A percentile compares a stretch with the other conserved stretches of the same genome.
Conservation (phyloP, 2,329 filamentous ascomycete genomes). For the Colletotrichum higginsianum region DNA sequence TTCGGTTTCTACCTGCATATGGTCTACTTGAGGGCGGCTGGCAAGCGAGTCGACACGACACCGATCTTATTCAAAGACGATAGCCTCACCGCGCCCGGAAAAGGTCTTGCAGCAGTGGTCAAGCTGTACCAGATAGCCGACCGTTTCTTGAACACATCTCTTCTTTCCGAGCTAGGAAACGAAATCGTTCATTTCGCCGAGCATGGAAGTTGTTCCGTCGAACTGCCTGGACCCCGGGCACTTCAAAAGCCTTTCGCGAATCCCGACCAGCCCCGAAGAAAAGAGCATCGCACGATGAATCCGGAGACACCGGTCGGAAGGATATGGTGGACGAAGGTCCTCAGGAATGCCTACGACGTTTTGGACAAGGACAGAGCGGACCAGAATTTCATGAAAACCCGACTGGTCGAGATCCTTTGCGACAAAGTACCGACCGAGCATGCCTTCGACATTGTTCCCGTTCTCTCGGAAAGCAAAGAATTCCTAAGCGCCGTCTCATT, state of each 20-base stretch:
- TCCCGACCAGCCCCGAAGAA: background rate
- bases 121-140: background rate
- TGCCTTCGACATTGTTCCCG: background rate
- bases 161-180: background rate
- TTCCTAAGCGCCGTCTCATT: background rate
- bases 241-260: background rate
- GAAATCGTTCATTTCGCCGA: background rate
- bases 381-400: background rate
- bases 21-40: background rate
- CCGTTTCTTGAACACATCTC: background rate
- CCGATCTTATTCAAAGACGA: background rate
- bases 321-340: background rate
- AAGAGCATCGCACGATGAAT: background rate
- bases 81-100: accelerated
- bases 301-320: background rate
- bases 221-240: background rate
- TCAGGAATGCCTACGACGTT: background rate
- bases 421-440: background rate
- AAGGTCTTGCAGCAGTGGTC: background rate
- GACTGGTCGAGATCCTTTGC: background rate
- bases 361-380: background rate
- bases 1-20: background rate
- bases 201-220: background rate
- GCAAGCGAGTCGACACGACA: background rate
- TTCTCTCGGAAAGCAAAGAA: background rate